These are phyloP conservation scores for Xylaria hypoxylon DNA, from an alignment of 2,329 filamentous ascomycete species.

Conservation along the genomic window DNA sequence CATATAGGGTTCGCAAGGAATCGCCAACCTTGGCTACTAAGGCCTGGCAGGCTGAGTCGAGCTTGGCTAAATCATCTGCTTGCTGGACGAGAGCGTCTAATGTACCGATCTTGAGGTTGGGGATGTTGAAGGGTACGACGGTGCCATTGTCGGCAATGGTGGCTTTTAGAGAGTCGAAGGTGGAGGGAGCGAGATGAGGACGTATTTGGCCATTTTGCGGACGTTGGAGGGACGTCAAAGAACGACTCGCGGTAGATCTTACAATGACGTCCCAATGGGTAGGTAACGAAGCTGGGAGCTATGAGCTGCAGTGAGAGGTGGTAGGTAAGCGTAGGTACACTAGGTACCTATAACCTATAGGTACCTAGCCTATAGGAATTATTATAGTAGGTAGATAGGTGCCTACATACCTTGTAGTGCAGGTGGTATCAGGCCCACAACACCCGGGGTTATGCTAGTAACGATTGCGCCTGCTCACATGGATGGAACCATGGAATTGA, in stretches of 20 bases:
- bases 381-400: constrained; percentile 6
- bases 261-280: constrained; percentile 36
- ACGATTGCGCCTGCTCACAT: background rate
- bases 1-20: constrained; percentile 83
- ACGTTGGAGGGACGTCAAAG: constrained; percentile 31
- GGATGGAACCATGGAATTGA: background rate
- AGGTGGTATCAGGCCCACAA: background rate
- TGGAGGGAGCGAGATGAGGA: constrained; percentile 91
- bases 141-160: constrained; percentile 82
- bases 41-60: constrained; percentile 80
- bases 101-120: constrained; percentile 97
- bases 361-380: too few relatives aligned
- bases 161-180: constrained; percentile 78
- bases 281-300: constrained; percentile 19
- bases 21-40: constrained; percentile 91
- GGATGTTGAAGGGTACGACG: constrained; percentile 82
- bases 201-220: constrained; percentile 70
- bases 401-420: too few relatives aligned
- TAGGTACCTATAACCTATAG: too few relatives aligned
- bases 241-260: constrained; percentile 28
- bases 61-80: constrained; percentile 92
- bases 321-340: background rate
- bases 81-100: constrained; percentile 95
- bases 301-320: constrained; percentile 14
- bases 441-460: constrained; percentile 19